Evolutionary conservation across 805 yeast species (phyloP).

Genomic region (Sugiyamaella marilandica): DNA sequence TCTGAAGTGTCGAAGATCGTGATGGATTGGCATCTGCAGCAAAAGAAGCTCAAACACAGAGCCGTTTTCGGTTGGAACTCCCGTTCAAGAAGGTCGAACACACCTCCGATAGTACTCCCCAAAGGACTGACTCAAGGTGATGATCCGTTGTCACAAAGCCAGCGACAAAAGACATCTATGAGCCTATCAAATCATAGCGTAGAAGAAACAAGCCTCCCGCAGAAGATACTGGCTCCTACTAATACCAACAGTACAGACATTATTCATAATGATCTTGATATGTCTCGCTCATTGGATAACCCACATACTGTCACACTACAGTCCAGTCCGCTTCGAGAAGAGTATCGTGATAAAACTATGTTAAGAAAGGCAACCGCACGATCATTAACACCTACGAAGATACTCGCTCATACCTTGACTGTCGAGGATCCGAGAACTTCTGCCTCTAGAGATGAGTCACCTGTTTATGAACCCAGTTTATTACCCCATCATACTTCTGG

Average conservation of each 20-base stretch:
- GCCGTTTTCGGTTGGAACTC: neutral
- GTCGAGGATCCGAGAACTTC: neutral
- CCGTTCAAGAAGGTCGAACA: neutral
- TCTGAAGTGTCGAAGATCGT: conserved; percentile 13
- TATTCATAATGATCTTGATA: too few relatives aligned
- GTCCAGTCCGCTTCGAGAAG: neutral
- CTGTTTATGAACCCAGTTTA: neutral
- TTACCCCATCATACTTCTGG: neutral
- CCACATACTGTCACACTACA: neutral
- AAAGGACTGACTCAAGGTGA: neutral
- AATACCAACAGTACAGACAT: neutral
- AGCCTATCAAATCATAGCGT: neutral
- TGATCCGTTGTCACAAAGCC: neutral
- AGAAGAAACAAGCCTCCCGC: neutral
- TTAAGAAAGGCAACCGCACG: too few relatives aligned
- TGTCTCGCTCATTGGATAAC: neutral
- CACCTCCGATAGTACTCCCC: neutral
- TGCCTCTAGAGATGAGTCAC: neutral
- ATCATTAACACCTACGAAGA: too few relatives aligned
- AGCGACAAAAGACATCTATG: neutral
- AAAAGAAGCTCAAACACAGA: neutral
- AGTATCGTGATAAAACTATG: too few relatives aligned
- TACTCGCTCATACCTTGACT: too few relatives aligned
- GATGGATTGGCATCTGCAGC: conserved; percentile 12
- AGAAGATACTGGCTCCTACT: neutral